Percentiles rank a stretch among this genome's conserved stretches.
phyloP scores from a whole-genome alignment of 441 rosid genomes.

The Capsella rubella region DNA sequence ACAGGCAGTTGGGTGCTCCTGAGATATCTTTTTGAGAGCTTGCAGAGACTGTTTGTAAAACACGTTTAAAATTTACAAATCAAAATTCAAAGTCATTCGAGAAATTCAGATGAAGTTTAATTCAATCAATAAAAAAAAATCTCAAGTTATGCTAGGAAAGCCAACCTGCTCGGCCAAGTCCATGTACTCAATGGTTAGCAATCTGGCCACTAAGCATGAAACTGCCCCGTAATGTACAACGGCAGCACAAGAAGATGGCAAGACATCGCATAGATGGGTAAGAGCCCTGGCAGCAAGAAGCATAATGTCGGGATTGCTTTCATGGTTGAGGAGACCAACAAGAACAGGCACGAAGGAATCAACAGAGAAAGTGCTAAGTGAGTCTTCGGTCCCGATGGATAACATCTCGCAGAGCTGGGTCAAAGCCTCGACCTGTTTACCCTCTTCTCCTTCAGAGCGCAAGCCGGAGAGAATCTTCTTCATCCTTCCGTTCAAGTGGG shows the following conservation, averaged over 20 bases:
- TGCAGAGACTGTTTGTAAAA: conserved; percentile 79
- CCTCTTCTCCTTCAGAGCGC: conserved; percentile 97
- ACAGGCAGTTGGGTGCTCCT: conserved; percentile 99
- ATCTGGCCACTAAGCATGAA: conserved; percentile 87
- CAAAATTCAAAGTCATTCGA: conserved; percentile 1
- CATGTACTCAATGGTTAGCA: conserved; percentile 98
- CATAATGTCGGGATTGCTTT: conserved; percentile 97
- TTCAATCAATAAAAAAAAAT: background rate
- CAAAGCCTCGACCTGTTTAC: conserved; percentile 96
- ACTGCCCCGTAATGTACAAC: conserved; percentile 98
- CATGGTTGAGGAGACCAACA: conserved; percentile 90
- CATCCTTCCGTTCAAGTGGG: conserved; percentile 83
- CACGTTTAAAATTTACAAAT: conserved; percentile 27
- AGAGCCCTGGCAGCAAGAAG: conserved; percentile 98
- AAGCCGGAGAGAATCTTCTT: conserved; percentile 93
- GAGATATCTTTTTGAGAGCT: conserved; percentile 99
- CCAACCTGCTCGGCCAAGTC: conserved; percentile 99
- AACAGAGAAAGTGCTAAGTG: conserved; percentile 91
- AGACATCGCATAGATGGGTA: conserved; percentile 94
- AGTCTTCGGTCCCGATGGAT: conserved; percentile 97
- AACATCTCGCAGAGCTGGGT: conserved; percentile 98
- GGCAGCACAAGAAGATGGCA: conserved; percentile 99
- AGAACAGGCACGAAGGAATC: conserved; percentile 95
- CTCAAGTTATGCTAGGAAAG: background rate
- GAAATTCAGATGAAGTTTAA: background rate